Percentiles rank a stretch among this genome's conserved stretches.
These are phyloP conservation scores for Malus hybrid DNA, from an alignment of 331 rosid genomes.

Conservation along the genomic window DNA sequence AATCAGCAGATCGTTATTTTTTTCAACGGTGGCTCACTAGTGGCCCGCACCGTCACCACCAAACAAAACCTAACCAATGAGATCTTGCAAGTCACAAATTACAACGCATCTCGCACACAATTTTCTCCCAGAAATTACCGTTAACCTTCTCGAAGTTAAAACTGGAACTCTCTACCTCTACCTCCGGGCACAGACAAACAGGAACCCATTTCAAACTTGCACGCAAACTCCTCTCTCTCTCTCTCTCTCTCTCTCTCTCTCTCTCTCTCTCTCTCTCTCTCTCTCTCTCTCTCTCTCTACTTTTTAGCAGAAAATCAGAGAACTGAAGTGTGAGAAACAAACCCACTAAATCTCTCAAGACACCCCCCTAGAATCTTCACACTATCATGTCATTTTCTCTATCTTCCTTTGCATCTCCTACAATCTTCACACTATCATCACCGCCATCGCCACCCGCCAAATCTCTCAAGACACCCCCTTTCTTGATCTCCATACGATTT, in stretches of 20 bases:
- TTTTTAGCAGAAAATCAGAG: neutral
- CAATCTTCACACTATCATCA: constrained; percentile 12
- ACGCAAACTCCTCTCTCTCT: constrained; percentile 34
- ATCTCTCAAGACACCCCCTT: constrained; percentile 26
- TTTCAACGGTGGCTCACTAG: neutral
- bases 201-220: constrained; percentile 34
- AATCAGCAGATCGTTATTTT: neutral
- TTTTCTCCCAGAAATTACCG: neutral
- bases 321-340: neutral
- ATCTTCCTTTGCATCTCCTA: too few relatives aligned
- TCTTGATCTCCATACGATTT: constrained; percentile 8
- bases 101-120: neutral
- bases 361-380: too few relatives aligned
- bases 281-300: neutral
- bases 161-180: neutral
- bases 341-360: constrained; percentile 27
- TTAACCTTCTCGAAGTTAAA: neutral
- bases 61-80: neutral
- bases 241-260: too few relatives aligned
- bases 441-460: constrained; percentile 26
- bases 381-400: too few relatives aligned
- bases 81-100: neutral
- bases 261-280: too few relatives aligned
- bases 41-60: neutral
- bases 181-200: neutral